These are phyloP conservation scores for Meyerozyma sp. DNA, from an alignment of 1,139 yeast species.

Conservation along the genomic window DNA sequence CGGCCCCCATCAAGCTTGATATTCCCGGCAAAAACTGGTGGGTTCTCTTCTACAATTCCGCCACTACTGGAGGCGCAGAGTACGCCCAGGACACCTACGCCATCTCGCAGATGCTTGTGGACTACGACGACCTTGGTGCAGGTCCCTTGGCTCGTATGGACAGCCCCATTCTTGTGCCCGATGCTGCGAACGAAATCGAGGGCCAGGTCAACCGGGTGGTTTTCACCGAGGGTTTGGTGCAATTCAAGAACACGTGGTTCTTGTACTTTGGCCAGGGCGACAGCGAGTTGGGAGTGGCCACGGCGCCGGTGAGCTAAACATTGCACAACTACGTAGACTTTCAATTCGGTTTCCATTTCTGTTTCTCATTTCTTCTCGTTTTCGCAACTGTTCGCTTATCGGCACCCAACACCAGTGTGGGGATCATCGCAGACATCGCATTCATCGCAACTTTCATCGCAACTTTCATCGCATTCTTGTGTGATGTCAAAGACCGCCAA, in stretches of 20 bases:
- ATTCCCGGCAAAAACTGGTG: slow-evolving; percentile 24
- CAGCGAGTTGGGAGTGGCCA: slow-evolving; percentile 40
- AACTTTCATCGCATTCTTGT: not conserved
- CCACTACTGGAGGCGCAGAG: slow-evolving; percentile 33
- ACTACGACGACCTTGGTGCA: slow-evolving; percentile 29
- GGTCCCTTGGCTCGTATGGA: slow-evolving; percentile 40
- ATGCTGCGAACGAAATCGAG: slow-evolving; percentile 28
- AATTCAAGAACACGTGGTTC: slow-evolving; percentile 39
- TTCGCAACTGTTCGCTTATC: no score
- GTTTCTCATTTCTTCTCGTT: not conserved
- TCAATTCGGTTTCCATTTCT: no score
- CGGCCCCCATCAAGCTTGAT: slow-evolving; percentile 37
- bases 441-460: no score
- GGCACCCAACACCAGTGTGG: no score
- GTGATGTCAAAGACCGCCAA: not conserved
- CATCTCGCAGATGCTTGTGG: slow-evolving; percentile 38
- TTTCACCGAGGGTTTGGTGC: slow-evolving; percentile 42
- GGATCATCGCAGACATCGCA: no score
- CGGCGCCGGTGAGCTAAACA: slow-evolving; percentile 16
- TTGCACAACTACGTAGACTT: not conserved
- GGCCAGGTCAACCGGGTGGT: slow-evolving; percentile 44
- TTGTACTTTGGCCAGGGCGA: slow-evolving; percentile 44
- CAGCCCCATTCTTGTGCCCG: slow-evolving; percentile 32
- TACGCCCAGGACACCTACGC: slow-evolving; percentile 29
- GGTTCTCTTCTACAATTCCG: slow-evolving; percentile 36